Evolutionary conservation across 148 eudicot genomes (phyloP).

Genomic region (Vaccinium myrtillus): DNA sequence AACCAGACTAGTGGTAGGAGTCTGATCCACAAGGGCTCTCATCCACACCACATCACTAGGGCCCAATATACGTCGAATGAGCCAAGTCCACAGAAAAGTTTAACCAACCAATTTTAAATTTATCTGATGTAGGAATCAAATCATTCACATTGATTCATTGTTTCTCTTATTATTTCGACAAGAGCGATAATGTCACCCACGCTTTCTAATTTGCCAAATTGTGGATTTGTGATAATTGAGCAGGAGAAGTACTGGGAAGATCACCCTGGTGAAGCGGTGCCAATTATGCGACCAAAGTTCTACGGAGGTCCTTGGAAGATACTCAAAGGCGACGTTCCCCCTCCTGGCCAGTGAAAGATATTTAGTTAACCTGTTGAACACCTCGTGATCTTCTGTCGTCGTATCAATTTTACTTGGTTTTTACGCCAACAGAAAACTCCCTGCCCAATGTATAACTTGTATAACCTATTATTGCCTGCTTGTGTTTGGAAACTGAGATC

Average conservation of each 20-base stretch:
- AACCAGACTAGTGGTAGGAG: neutral
- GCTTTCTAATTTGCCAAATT: neutral
- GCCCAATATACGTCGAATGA: too few relatives aligned
- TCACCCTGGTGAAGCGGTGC: slow-evolving; percentile 77
- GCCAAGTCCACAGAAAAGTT: too few relatives aligned
- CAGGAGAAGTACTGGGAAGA: slow-evolving; percentile 97
- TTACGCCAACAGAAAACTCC: neutral
- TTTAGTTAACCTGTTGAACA: neutral
- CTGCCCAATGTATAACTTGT: neutral
- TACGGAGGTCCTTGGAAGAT: slow-evolving; percentile 92
- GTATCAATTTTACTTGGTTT: too few relatives aligned
- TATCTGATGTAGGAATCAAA: too few relatives aligned
- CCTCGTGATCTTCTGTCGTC: neutral
- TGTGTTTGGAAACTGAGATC: neutral
- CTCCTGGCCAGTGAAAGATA: slow-evolving; percentile 17
- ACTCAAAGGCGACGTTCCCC: slow-evolving; percentile 58
- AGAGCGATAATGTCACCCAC: neutral
- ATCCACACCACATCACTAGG: too few relatives aligned
- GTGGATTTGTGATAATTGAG: slow-evolving; percentile 7
- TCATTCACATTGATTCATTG: neutral
- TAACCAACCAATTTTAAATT: too few relatives aligned
- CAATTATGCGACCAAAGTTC: slow-evolving; percentile 82
- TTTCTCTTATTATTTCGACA: neutral
- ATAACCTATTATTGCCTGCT: neutral
- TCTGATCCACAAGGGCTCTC: too few relatives aligned